Evolutionary conservation across 345 rosid genomes (phyloP).

Genomic region (Laguncularia racemosa): DNA sequence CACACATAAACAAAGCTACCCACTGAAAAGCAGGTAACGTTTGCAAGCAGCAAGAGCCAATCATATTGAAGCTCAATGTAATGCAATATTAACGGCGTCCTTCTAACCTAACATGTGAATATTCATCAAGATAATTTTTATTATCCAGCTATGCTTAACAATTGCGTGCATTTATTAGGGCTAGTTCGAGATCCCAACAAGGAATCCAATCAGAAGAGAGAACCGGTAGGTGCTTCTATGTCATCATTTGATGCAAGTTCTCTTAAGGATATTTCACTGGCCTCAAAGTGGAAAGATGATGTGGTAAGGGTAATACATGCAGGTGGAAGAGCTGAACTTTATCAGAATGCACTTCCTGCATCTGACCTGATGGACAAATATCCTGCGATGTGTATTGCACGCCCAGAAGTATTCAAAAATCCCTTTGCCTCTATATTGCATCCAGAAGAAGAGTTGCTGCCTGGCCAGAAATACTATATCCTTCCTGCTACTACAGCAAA

Average conservation of each 20-base stretch:
- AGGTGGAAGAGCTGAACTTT: constrained; percentile 43
- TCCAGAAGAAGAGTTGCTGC: constrained; percentile 38
- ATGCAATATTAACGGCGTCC: background rate
- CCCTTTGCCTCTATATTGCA: constrained; percentile 30
- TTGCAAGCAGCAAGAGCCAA: constrained; percentile 2
- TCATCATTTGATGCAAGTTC: constrained; percentile 15
- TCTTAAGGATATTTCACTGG: constrained; percentile 17
- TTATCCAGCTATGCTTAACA: constrained; percentile 25
- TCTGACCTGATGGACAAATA: constrained; percentile 45
- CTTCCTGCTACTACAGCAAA: constrained; percentile 39
- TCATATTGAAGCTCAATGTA: background rate
- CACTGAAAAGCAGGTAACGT: constrained; percentile 17
- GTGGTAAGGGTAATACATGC: constrained; percentile 49
- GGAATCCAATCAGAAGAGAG: constrained; percentile 12
- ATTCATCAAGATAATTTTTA: constrained; percentile 12
- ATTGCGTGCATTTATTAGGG: constrained; percentile 19
- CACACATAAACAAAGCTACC: constrained; percentile 22
- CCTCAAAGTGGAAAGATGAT: constrained; percentile 11
- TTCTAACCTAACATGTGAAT: constrained; percentile 6
- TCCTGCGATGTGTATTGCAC: constrained; percentile 46
- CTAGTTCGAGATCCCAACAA: constrained; percentile 8
- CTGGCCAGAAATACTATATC: constrained; percentile 40
- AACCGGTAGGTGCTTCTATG: constrained; percentile 7
- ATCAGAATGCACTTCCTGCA: constrained; percentile 28
- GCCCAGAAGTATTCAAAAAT: constrained; percentile 43